These are phyloP conservation scores for Alternaria conjuncta DNA, from an alignment of 2,329 filamentous ascomycete species.

Conservation along the genomic window DNA sequence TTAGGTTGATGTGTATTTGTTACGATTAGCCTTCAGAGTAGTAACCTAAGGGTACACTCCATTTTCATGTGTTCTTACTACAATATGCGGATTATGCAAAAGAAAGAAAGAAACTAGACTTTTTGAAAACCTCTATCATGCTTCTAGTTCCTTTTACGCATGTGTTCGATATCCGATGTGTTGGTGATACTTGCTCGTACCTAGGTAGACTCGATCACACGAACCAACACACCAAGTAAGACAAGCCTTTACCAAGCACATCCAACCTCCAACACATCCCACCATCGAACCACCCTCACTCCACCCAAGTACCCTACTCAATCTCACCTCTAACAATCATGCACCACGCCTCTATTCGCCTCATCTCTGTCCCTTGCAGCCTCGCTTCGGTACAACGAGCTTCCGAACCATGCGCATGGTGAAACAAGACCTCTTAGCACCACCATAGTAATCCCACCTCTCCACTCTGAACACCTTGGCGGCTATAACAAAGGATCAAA, in stretches of 20 bases:
- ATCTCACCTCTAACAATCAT: neutral
- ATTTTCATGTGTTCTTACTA: conserved; percentile 3
- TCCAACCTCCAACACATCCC: neutral
- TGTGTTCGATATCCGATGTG: neutral
- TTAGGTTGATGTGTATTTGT: conserved; percentile 4
- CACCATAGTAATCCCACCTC: neutral
- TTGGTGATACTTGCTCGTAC: neutral
- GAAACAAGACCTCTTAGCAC: neutral
- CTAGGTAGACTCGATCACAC: neutral
- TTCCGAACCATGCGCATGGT: neutral
- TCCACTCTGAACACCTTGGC: neutral
- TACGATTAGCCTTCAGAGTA: conserved; percentile 8
- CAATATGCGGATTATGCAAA: neutral
- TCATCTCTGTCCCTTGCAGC: neutral
- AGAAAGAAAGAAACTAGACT: neutral
- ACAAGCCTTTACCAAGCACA: neutral
- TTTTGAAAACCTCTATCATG: neutral
- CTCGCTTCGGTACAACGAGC: neutral
- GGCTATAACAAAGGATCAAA: neutral
- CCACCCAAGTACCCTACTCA: neutral
- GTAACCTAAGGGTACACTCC: conserved; percentile 7
- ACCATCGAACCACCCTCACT: conserved; percentile 6
- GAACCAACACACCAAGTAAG: neutral
- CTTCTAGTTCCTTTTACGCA: neutral
- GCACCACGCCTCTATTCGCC: neutral